Conservation (phyloP, 2,329 filamentous ascomycete species). For the Aspergillus uvarum region DNA sequence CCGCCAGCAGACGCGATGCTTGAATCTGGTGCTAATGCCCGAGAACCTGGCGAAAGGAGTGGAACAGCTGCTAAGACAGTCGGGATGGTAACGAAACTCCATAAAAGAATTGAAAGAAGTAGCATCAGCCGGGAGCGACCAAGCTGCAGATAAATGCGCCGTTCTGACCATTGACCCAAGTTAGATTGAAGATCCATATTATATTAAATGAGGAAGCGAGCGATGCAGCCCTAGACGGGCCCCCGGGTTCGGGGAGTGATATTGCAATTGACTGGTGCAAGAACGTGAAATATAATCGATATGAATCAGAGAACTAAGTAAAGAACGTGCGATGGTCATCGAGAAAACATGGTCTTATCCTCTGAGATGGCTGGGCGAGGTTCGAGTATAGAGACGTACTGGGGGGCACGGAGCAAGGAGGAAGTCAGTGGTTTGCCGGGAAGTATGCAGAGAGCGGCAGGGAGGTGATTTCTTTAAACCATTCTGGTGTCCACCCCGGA, state of each 20-base stretch:
- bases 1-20: neutral
- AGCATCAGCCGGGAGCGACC: neutral
- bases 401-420: neutral
- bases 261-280: neutral
- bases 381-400: neutral
- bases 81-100: neutral
- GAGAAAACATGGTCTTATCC: neutral
- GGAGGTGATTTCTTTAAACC: neutral
- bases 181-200: neutral
- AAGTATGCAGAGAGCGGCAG: neutral
- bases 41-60: neutral
- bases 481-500: neutral
- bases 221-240: neutral
- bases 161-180: slow-evolving; percentile 3
- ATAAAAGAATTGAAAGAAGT: neutral
- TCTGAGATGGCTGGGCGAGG: neutral
- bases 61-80: neutral
- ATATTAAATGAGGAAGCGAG: neutral
- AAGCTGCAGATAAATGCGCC: neutral
- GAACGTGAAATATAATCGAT: neutral
- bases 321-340: neutral
- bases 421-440: neutral
- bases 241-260: neutral
- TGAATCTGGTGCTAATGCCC: neutral
- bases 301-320: neutral